phyloP scores from a whole-genome alignment of 2,329 filamentous ascomycete species.

The Clarireedia monteithiana region DNA sequence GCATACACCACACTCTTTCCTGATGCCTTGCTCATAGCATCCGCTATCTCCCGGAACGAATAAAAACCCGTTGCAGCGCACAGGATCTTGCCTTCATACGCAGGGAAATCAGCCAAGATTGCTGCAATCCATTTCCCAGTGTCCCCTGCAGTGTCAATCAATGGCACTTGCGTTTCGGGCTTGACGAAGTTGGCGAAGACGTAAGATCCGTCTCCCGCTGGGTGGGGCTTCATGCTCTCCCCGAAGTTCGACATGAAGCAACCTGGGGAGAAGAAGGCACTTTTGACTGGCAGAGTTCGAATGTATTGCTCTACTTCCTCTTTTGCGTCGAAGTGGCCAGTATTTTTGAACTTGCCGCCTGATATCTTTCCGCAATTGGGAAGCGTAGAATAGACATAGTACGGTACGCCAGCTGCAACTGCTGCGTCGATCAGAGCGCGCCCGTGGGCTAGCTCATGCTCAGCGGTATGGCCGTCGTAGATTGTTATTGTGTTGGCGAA shows the following conservation, averaged over 20 bases:
- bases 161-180: slow-evolving; percentile 23
- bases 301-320: slow-evolving; percentile 28
- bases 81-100: slow-evolving; percentile 36
- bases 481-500: slow-evolving; percentile 39
- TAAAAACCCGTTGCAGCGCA: slow-evolving; percentile 36
- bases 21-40: slow-evolving; percentile 26
- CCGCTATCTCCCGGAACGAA: slow-evolving; percentile 26
- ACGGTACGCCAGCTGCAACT: slow-evolving; percentile 32
- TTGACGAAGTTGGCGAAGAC: slow-evolving; percentile 9
- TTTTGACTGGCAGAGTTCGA: slow-evolving; percentile 34
- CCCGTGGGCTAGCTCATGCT: slow-evolving; percentile 23
- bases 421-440: slow-evolving; percentile 37
- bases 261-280: slow-evolving; percentile 38
- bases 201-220: slow-evolving; percentile 16
- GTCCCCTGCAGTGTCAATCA: slow-evolving; percentile 25
- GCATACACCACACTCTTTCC: slow-evolving; percentile 25
- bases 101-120: slow-evolving; percentile 36
- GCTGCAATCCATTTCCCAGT: slow-evolving; percentile 28
- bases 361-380: slow-evolving; percentile 30
- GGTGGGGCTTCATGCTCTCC: not conserved
- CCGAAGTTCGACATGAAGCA: slow-evolving; percentile 34
- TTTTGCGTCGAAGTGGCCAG: slow-evolving; percentile 31
- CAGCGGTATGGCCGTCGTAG: slow-evolving; percentile 1
- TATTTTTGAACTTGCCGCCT: slow-evolving; percentile 30
- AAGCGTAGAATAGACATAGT: slow-evolving; percentile 37